phyloP scores from a whole-genome alignment of 2,329 filamentous ascomycete genomes.

The Madurella mycetomatis region DNA sequence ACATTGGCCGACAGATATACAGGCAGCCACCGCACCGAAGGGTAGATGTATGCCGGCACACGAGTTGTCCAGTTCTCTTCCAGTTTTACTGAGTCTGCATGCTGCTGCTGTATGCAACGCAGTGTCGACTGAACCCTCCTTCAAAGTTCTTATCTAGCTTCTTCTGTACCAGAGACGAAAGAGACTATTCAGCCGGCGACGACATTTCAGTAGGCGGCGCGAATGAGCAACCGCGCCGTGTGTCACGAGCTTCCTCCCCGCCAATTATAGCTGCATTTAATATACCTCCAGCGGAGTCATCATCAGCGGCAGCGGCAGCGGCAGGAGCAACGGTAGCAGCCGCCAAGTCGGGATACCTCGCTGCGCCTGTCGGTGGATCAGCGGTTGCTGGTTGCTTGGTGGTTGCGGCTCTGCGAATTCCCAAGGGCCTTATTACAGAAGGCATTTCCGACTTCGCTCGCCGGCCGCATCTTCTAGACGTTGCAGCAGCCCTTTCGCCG shows the following conservation, averaged over 20 bases:
- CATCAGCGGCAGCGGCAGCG: conserved; percentile 2
- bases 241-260: conserved; percentile 23
- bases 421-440: background rate
- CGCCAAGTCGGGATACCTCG: conserved; percentile 2
- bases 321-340: background rate
- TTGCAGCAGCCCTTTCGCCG: background rate
- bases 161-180: conserved; percentile 1
- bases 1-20: conserved; percentile 17
- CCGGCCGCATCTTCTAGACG: background rate
- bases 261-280: conserved; percentile 27
- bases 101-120: background rate
- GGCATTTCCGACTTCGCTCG: background rate
- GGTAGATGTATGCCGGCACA: background rate
- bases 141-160: background rate
- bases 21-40: conserved; percentile 7
- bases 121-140: background rate
- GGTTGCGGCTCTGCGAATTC: conserved; percentile 19
- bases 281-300: conserved; percentile 16
- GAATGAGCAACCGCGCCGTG: conserved; percentile 20
- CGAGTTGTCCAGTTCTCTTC: background rate
- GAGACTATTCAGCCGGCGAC: conserved; percentile 20
- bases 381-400: background rate
- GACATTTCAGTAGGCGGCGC: conserved; percentile 14
- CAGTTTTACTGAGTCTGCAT: background rate
- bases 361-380: background rate